These are phyloP conservation scores for Scutellaria minor DNA, from an alignment of 257 asterid genomes.

Conservation along the genomic window DNA sequence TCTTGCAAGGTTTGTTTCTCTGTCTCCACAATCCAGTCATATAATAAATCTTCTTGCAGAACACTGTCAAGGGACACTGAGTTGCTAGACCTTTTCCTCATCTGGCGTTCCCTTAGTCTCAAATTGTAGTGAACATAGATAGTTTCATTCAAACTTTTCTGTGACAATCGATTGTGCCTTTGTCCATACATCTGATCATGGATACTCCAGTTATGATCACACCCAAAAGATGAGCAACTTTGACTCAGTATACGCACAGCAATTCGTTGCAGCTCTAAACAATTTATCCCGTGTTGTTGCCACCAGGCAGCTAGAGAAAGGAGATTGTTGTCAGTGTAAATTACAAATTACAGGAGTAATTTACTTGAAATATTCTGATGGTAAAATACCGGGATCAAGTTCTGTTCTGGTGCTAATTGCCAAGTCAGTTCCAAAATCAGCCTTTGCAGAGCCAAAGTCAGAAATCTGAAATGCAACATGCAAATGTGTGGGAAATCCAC, in stretches of 20 bases:
- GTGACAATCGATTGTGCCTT: conserved; percentile 68
- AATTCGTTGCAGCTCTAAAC: conserved; percentile 85
- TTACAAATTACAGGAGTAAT: conserved; percentile 28
- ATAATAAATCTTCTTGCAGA: conserved; percentile 70
- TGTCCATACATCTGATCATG: conserved; percentile 70
- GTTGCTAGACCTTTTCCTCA: conserved; percentile 65
- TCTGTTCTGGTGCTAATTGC: conserved; percentile 87
- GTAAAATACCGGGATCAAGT: conserved; percentile 81
- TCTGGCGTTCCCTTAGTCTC: conserved; percentile 87
- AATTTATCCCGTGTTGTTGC: conserved; percentile 94
- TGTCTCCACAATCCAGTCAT: conserved; percentile 79
- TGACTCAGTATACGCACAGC: conserved; percentile 92
- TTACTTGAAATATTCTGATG: conserved; percentile 29
- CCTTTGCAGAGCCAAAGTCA: conserved; percentile 85
- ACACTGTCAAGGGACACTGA: conserved; percentile 59
- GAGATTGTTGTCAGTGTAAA: conserved; percentile 40
- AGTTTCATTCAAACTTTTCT: conserved; percentile 70
- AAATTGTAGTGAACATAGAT: conserved; percentile 81
- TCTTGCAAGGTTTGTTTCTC: conserved; percentile 69
- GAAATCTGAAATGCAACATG: conserved; percentile 60
- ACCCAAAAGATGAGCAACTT: conserved; percentile 84
- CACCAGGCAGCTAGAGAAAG: conserved; percentile 90
- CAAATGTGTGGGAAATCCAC: conserved; percentile 20
- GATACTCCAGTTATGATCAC: conserved; percentile 90
- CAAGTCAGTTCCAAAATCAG: conserved; percentile 95